Conservation (phyloP, 1,284 basidiomycete species). For the Microbotryum violaceum region DNA sequence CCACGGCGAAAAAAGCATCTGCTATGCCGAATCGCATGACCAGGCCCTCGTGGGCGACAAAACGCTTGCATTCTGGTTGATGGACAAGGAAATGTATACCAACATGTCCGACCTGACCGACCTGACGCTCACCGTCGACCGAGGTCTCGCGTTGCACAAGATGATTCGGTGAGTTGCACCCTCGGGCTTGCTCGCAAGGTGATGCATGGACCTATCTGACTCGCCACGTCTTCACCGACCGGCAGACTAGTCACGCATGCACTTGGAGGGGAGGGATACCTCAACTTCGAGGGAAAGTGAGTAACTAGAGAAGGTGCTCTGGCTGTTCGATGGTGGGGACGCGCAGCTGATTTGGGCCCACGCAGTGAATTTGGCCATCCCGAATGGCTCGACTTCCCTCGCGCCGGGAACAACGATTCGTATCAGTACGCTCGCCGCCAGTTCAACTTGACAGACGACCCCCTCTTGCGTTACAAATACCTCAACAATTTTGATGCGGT, state of each 20-base stretch:
- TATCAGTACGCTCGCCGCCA: slow-evolving; percentile 84
- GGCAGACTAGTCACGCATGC: slow-evolving; percentile 76
- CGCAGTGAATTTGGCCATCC: slow-evolving; percentile 81
- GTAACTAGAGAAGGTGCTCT: neutral
- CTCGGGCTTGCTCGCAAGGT: neutral
- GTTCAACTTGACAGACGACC: slow-evolving; percentile 89
- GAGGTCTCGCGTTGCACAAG: slow-evolving; percentile 89
- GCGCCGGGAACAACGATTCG: slow-evolving; percentile 86
- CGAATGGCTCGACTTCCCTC: slow-evolving; percentile 99
- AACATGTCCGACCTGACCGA: slow-evolving; percentile 88
- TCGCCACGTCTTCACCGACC: slow-evolving; percentile 10
- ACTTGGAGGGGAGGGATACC: slow-evolving; percentile 90
- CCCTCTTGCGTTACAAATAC: slow-evolving; percentile 77
- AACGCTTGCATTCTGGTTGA: slow-evolving; percentile 96
- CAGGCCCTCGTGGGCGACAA: slow-evolving; percentile 98
- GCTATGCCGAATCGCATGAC: slow-evolving; percentile 94
- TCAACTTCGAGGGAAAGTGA: slow-evolving; percentile 91
- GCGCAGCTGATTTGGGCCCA: neutral
- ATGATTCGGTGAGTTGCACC: slow-evolving; percentile 70
- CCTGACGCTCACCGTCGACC: slow-evolving; percentile 77
- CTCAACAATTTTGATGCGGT: slow-evolving; percentile 85
- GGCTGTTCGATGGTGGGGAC: neutral
- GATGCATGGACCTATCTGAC: slow-evolving; percentile 1
- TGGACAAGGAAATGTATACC: slow-evolving; percentile 99
- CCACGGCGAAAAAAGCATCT: slow-evolving; percentile 81